A percentile compares a stretch with the other conserved stretches of the same genome.
phyloP scores from a whole-genome alignment of 2,329 filamentous ascomycete species.

The Orbilia ellipsospora region DNA sequence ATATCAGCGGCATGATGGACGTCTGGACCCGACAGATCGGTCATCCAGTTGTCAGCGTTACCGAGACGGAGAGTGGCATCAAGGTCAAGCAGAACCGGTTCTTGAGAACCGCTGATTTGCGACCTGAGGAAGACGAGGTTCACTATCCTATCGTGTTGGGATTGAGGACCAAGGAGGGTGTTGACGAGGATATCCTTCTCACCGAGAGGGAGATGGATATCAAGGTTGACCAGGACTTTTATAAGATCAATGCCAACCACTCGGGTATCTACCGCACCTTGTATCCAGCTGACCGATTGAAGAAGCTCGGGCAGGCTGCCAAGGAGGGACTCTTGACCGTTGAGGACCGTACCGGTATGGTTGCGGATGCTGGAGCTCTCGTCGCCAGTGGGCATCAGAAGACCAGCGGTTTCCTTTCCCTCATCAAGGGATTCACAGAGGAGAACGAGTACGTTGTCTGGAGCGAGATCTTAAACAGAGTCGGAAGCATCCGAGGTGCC shows the following conservation, averaged over 20 bases:
- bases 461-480: slow-evolving; percentile 86
- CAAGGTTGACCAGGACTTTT: slow-evolving; percentile 85
- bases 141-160: slow-evolving; percentile 91
- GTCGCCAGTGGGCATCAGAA: slow-evolving; percentile 92
- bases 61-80: slow-evolving; percentile 76
- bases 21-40: slow-evolving; percentile 98
- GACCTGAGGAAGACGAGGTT: slow-evolving; percentile 88
- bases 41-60: slow-evolving; percentile 88
- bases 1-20: slow-evolving; percentile 88
- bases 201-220: slow-evolving; percentile 78
- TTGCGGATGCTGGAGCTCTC: slow-evolving; percentile 89
- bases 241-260: slow-evolving; percentile 96
- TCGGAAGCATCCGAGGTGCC: slow-evolving; percentile 80
- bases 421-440: slow-evolving; percentile 82
- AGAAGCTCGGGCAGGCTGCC: slow-evolving; percentile 87
- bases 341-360: slow-evolving; percentile 93
- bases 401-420: slow-evolving; percentile 85
- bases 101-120: slow-evolving; percentile 89
- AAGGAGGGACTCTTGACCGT: slow-evolving; percentile 82
- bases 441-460: slow-evolving; percentile 93
- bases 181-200: slow-evolving; percentile 80
- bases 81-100: slow-evolving; percentile 95
- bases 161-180: slow-evolving; percentile 82
- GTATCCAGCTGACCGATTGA: slow-evolving; percentile 83
- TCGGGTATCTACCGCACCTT: slow-evolving; percentile 91